A percentile compares a stretch with the other conserved stretches of the same genome.
Evolutionary conservation across 2,329 filamentous ascomycete genomes (phyloP).

Genomic region (Teratosphaeriaceae sp.): DNA sequence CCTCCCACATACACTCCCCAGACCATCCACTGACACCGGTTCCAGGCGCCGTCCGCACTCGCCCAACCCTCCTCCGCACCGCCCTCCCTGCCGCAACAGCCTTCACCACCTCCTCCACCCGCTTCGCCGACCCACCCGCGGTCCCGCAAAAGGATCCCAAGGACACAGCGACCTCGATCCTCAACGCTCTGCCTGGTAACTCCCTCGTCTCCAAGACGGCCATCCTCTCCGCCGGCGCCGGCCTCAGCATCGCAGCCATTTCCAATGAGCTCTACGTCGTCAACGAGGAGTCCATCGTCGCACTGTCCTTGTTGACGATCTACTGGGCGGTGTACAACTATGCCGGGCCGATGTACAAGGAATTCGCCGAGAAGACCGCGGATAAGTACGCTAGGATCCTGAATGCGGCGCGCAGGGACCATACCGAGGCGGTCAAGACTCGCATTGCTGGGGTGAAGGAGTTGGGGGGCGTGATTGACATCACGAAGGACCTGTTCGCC

Average conservation of each 20-base stretch:
- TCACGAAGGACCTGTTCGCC: constrained; percentile 95
- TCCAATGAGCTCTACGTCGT: constrained; percentile 99
- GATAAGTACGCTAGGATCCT: constrained; percentile 92
- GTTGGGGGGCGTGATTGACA: constrained; percentile 86
- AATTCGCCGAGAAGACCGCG: constrained; percentile 86
- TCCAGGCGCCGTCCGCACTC: constrained; percentile 71
- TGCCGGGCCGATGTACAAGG: constrained; percentile 82
- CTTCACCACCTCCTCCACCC: constrained; percentile 59
- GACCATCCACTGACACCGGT: constrained; percentile 21
- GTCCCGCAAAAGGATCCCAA: constrained; percentile 84
- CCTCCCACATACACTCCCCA: not conserved
- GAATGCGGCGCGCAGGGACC: constrained; percentile 87
- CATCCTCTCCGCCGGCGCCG: constrained; percentile 88
- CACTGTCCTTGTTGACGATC: constrained; percentile 85
- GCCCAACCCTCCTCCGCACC: constrained; percentile 59
- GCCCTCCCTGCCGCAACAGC: constrained; percentile 62
- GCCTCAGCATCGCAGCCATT: constrained; percentile 87
- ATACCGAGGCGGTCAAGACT: constrained; percentile 90
- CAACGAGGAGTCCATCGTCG: constrained; percentile 97
- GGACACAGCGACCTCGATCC: constrained; percentile 92
- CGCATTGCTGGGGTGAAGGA: constrained; percentile 93
- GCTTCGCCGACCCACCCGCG: constrained; percentile 44
- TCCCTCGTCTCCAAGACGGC: constrained; percentile 92
- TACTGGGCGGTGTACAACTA: constrained; percentile 92
- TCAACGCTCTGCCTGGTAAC: constrained; percentile 89